Evolutionary conservation across 192 early-diverging fungal genomes (phyloP), one percentile per base, ranked within the genome.

Genomic region (Nowakowskiella sp.): DNA sequence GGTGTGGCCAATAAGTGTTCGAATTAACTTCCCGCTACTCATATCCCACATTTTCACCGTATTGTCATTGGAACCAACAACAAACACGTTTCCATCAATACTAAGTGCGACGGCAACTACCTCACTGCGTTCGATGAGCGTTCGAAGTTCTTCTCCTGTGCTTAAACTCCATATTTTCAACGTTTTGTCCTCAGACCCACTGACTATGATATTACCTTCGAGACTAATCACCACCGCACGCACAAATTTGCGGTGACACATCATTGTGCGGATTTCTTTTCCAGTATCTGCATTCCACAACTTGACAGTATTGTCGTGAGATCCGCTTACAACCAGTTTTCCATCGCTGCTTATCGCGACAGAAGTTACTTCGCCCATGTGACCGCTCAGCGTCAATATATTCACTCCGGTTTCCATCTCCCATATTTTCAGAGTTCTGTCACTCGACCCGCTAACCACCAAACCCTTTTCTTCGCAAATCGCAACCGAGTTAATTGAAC

Each of bases 181-280:
- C 44, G 81, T 64, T 4, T 74, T 72, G 54, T 91, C 93, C 19
- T 89, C 89, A 1, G 86, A 88, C 0, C 92, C 91, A 0, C 85
- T 89, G 2, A 82, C 90, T 9, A 95, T 72, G 21, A 70, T 76
- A 39, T 72, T 57, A 31, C 74, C 82, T 25, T 79, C 47, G 24
- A 92, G 59, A 58, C 93, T 84, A 5, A 99, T 75, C 10, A 91
- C 89, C n/a, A n/a, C n/a, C 0, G 88, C 87, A 61, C 97, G 95
- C 19, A 99, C 95, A 0, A 92, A 88, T n/a, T n/a, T n/a, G n/a
- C n/a, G n/a, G n/a, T n/a, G n/a, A n/a, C n/a, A n/a, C n/a, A n/a
- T n/a, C n/a, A n/a, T n/a, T n/a, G n/a, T n/a, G n/a, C n/a, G n/a
- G n/a, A n/a, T n/a, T n/a, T n/a, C n/a, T n/a, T n/a, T 44, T 1